These are phyloP conservation scores for Erythrophleum ivorense DNA, from an alignment of 331 rosid genomes.

Conservation along the genomic window DNA sequence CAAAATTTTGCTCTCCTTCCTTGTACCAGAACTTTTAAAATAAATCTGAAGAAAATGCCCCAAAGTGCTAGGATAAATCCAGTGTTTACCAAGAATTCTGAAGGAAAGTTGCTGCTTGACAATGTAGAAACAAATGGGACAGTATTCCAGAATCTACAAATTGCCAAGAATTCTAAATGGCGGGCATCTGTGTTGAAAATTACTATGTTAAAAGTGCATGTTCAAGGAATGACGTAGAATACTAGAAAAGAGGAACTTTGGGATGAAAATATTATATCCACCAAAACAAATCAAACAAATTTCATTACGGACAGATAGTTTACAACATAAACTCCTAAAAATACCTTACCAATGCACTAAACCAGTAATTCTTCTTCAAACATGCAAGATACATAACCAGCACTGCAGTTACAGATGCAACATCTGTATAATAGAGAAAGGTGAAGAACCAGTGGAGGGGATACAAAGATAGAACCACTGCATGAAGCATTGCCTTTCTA, in stretches of 20 bases:
- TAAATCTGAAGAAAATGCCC: not conserved
- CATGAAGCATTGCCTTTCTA: conserved; percentile 62
- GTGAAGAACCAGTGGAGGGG: conserved; percentile 97
- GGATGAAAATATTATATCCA: not conserved
- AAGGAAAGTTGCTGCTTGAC: not conserved
- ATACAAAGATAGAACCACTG: conserved; percentile 70
- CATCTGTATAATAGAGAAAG: conserved; percentile 94
- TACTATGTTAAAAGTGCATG: not conserved
- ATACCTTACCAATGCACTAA: conserved; percentile 82
- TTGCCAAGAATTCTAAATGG: not conserved
- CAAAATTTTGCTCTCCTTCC: not conserved
- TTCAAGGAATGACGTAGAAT: not conserved
- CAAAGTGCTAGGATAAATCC: not conserved
- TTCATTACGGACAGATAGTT: conserved; percentile 1
- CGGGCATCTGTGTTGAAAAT: conserved; percentile 7
- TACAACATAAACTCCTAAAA: conserved; percentile 24
- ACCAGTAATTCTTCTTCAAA: conserved; percentile 86
- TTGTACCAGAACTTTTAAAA: not conserved
- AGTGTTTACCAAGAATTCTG: not conserved
- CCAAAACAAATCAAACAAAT: not conserved
- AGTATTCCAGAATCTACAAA: not conserved
- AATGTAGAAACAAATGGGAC: not conserved
- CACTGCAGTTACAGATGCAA: conserved; percentile 82
- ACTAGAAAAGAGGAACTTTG: conserved; percentile 9
- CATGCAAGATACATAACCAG: conserved; percentile 81